These are phyloP conservation scores for Pleurotus salmoneostramineus DNA, from an alignment of 768 basidiomycete genomes.

Conservation along the genomic window DNA sequence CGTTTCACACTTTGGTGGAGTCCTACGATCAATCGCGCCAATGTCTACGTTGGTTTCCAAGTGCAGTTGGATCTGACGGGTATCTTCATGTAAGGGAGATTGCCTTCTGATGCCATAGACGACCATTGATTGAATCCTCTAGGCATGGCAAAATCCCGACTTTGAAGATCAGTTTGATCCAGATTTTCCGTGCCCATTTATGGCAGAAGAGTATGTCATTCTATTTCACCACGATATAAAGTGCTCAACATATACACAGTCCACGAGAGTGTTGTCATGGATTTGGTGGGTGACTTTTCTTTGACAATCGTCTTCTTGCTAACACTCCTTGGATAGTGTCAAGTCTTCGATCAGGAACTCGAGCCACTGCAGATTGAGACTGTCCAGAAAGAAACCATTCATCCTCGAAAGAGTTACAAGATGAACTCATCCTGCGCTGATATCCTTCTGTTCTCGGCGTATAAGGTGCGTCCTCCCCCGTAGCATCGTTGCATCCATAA, in stretches of 20 bases:
- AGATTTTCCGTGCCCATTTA: conserved; percentile 99
- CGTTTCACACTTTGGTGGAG: conserved; percentile 99
- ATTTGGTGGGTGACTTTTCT: conserved; percentile 47
- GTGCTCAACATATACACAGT: conserved; percentile 35
- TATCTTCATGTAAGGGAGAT: conserved; percentile 72
- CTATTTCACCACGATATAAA: conserved; percentile 13
- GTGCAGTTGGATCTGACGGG: conserved; percentile 98
- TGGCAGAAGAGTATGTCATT: conserved; percentile 93
- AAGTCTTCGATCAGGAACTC: conserved; percentile 98
- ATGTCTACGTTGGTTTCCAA: conserved; percentile 99
- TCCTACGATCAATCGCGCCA: conserved; percentile 98
- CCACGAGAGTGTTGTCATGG: conserved; percentile 91
- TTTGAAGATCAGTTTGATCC: conserved; percentile 97
- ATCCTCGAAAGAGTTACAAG: conserved; percentile 99
- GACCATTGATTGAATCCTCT: background rate
- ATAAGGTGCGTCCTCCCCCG: conserved; percentile 48
- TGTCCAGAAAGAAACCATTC: conserved; percentile 99
- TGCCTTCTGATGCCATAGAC: background rate
- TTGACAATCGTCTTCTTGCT: conserved; percentile 1
- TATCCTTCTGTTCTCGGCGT: conserved; percentile 93
- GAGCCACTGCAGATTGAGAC: conserved; percentile 99
- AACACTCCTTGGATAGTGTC: conserved; percentile 51
- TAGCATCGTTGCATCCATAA: background rate
- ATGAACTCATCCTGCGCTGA: conserved; percentile 99
- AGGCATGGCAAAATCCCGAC: conserved; percentile 99